These are phyloP conservation scores for Ophidiomyces ophidiicola DNA, from an alignment of 2,329 filamentous ascomycete species.

Conservation along the genomic window DNA sequence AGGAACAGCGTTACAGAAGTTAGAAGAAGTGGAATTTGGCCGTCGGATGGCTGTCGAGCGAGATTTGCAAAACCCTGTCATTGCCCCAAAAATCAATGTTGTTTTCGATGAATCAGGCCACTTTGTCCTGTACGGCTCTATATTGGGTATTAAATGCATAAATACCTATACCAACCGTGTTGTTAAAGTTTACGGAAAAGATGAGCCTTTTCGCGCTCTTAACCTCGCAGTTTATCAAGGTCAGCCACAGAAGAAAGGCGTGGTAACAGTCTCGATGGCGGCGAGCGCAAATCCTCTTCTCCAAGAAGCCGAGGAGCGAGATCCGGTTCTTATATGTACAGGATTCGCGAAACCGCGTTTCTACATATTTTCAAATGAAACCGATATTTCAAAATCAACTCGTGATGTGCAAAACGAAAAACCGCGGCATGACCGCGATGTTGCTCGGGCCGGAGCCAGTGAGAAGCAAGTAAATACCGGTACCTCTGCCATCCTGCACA, in stretches of 20 bases:
- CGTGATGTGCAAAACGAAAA: slow-evolving; percentile 94
- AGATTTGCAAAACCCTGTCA: slow-evolving; percentile 60
- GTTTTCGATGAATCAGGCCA: slow-evolving; percentile 93
- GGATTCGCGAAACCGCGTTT: slow-evolving; percentile 81
- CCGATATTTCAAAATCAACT: slow-evolving; percentile 66
- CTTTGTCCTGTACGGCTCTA: slow-evolving; percentile 87
- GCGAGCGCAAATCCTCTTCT: slow-evolving; percentile 86
- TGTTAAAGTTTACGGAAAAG: slow-evolving; percentile 77
- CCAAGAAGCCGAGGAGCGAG: slow-evolving; percentile 78
- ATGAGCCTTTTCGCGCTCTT: slow-evolving; percentile 75
- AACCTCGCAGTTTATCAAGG: slow-evolving; percentile 86
- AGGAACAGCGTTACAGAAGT: slow-evolving; percentile 65
- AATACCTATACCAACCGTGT: slow-evolving; percentile 92
- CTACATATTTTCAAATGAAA: slow-evolving; percentile 95
- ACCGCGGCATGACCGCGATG: slow-evolving; percentile 53
- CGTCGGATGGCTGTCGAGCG: slow-evolving; percentile 74
- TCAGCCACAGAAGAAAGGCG: slow-evolving; percentile 81
- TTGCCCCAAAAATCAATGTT: slow-evolving; percentile 65
- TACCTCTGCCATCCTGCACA: slow-evolving; percentile 74
- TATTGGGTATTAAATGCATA: slow-evolving; percentile 84
- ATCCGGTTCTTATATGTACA: slow-evolving; percentile 78
- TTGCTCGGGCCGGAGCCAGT: slow-evolving; percentile 35
- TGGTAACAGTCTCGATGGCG: slow-evolving; percentile 94
- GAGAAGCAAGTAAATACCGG: slow-evolving; percentile 60
- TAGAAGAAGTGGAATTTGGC: slow-evolving; percentile 88